Evolutionary conservation across 441 rosid genomes (phyloP).

Genomic region (Metrosideros polymorpha): DNA sequence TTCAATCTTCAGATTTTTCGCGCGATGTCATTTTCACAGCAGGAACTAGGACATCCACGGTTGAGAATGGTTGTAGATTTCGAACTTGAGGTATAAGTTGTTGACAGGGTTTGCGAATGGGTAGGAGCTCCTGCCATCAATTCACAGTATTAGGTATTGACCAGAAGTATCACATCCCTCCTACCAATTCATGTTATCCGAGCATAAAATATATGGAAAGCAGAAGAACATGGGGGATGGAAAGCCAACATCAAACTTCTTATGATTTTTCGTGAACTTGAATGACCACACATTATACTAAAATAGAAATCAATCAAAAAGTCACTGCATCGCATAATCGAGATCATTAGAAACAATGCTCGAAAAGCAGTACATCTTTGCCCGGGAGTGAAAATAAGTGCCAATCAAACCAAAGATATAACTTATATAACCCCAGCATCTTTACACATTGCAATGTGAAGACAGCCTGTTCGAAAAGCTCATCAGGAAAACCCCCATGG

Average conservation of each 20-base stretch:
- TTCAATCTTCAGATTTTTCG: background rate
- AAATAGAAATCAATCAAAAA: background rate
- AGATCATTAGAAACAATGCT: background rate
- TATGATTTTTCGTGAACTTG: background rate
- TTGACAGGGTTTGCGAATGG: background rate
- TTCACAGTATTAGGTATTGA: background rate
- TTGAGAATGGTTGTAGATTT: background rate
- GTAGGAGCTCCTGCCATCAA: background rate
- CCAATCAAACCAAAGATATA: background rate
- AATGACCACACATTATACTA: background rate
- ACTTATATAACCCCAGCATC: background rate
- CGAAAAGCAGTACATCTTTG: background rate
- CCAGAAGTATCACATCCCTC: background rate
- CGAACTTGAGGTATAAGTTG: background rate
- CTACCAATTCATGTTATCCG: background rate
- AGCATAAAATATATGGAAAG: background rate
- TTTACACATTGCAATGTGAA: background rate
- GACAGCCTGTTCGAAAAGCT: background rate
- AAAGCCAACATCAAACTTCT: background rate
- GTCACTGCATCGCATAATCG: background rate
- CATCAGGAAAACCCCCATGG: background rate
- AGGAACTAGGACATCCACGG: background rate
- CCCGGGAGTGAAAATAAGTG: background rate
- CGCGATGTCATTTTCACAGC: background rate
- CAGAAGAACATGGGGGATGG: background rate